Evolutionary conservation across 2,329 filamentous ascomycete species (phyloP), one percentile per base, ranked within the genome.

Genomic region (Aspergillus udagawae): DNA sequence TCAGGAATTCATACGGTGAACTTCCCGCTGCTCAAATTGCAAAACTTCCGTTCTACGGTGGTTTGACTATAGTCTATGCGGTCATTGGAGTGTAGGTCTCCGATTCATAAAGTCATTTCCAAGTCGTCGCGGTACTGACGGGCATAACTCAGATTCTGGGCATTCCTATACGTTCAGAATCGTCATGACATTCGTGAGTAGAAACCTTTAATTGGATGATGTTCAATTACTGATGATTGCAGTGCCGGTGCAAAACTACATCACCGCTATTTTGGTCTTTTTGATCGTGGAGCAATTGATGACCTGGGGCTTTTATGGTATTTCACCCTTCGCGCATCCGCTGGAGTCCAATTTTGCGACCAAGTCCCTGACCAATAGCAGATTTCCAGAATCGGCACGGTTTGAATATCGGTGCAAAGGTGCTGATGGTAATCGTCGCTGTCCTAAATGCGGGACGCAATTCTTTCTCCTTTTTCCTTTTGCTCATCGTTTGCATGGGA

Each of bases 401-500:
- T 44, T 86, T 91, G 53, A 96, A 92, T 69, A 73, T 88, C 2
- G 87, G 90, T 48, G 86, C 91, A 56, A 96, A 95, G 73, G 89
- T 88, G 5, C 81, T 97, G 56, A 89, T 99, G 77, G 86, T 97
- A 20, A 78, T 97, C 25, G 93, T 97, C n/a, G 92, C 92, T 41
- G 82, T 97, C 25, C 82, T 99, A 48, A 97, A 96, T 71, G 94
- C 94, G 4, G 92, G 88, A 55, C 85, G 94, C 62, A 99, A 97
- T 76, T 97, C 93, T 0, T 97, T 99, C 73, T 97, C 93, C 0
- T 99, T 99, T 81, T 99, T 99, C 81, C 81, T 99, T 51, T 83
- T 99, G 8, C 86, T 99, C 53, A 97, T 99, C 65, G 94, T 99
- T 32, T 99, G 94, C 75, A 99, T 99, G 94, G 94, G 94, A 32